Conservation (phyloP, 352 stramenopile genomes). For the Phytophthora nicotianae region DNA sequence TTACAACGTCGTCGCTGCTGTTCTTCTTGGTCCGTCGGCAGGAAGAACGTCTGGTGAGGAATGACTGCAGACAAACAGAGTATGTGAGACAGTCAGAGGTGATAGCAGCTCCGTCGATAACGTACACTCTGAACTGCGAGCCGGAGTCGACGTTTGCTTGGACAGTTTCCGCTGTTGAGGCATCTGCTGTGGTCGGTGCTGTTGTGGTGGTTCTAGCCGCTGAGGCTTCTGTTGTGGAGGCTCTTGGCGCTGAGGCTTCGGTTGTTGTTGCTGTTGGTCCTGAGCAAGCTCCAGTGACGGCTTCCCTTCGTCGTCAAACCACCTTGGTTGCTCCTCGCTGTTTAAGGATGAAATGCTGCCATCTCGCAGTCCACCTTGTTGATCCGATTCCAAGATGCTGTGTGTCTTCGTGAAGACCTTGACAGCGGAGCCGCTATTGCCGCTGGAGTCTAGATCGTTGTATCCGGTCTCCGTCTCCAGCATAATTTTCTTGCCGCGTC, state of each 20-base stretch:
- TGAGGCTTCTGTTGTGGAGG: slow-evolving; percentile 6
- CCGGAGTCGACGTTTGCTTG: slow-evolving; percentile 9
- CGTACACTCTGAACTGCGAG: slow-evolving; percentile 31
- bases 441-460: slow-evolving; percentile 9
- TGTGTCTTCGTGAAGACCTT: slow-evolving; percentile 9
- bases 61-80: slow-evolving; percentile 18
- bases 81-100: neutral
- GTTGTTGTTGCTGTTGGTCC: neutral
- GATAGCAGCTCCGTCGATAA: slow-evolving; percentile 4
- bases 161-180: neutral
- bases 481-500: slow-evolving; percentile 38
- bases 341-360: slow-evolving; percentile 26
- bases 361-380: slow-evolving; percentile 17
- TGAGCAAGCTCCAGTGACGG: slow-evolving; percentile 13
- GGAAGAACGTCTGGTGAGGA: slow-evolving; percentile 28
- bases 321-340: slow-evolving; percentile 21
- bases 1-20: slow-evolving; percentile 26
- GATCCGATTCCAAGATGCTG: slow-evolving; percentile 11
- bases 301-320: slow-evolving; percentile 31
- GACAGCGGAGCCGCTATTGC: slow-evolving; percentile 4
- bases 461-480: slow-evolving; percentile 3
- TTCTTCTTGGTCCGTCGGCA: slow-evolving; percentile 28
- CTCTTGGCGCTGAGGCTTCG: neutral
- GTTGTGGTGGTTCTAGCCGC: neutral
- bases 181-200: neutral